Conservation (phyloP, 202 grass and related monocot genomes). For the Cymbopogon flexuosus region DNA sequence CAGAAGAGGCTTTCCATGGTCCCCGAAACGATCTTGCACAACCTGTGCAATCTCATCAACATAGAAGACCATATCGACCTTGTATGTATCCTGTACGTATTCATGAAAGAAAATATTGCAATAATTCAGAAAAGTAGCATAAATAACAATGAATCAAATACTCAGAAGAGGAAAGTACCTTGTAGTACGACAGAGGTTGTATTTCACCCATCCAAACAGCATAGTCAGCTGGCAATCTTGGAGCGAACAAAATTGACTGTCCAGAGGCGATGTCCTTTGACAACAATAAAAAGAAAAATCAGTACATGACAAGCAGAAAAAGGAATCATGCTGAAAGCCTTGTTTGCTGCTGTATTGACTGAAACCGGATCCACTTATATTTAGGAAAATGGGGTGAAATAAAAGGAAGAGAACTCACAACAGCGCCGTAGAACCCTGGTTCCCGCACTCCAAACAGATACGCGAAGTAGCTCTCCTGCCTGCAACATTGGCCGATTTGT, state of each 20-base stretch:
- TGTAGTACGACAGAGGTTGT: conserved; percentile 57
- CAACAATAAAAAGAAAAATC: conserved; percentile 28
- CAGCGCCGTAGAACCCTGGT: conserved; percentile 73
- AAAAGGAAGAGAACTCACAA: conserved; percentile 49
- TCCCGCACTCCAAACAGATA: conserved; percentile 86
- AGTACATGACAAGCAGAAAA: background rate
- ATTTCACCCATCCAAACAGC: conserved; percentile 99
- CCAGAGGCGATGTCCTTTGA: conserved; percentile 76
- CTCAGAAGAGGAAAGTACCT: conserved; percentile 44
- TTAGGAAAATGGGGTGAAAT: background rate
- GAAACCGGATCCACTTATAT: background rate
- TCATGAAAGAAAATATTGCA: conserved; percentile 14
- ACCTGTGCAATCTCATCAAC: conserved; percentile 75
- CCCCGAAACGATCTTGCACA: conserved; percentile 45
- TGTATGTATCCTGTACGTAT: conserved; percentile 63
- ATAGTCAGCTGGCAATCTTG: conserved; percentile 88
- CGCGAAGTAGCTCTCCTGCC: conserved; percentile 96
- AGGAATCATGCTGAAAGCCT: background rate
- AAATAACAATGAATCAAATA: background rate
- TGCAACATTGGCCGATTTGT: conserved; percentile 27
- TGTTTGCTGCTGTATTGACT: background rate
- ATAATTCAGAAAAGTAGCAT: background rate
- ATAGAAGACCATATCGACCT: conserved; percentile 77
- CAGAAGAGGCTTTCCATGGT: conserved; percentile 60
- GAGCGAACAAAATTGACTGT: conserved; percentile 72